Base-by-base conservation (phyloP, 768 basidiomycete genomes). In the Termitomyces sp. region DNA sequence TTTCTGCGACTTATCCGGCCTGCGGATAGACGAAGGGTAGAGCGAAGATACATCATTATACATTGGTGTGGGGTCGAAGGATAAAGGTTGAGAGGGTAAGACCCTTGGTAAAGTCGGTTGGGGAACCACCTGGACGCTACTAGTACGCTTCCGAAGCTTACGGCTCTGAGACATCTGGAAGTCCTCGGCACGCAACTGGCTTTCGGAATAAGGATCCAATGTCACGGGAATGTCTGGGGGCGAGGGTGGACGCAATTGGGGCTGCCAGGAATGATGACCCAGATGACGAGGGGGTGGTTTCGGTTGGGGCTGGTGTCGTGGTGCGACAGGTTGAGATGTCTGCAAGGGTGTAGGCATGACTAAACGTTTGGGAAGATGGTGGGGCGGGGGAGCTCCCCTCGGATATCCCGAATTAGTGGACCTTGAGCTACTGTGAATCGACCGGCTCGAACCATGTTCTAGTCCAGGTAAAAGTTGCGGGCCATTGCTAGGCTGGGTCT, bases 321-420 rank as follows among this genome's bases (percentile, higher is more conserved):
- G 48, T 26, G 60, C 54, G 39, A 58, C 51, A 14, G 58, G 62
- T 32, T 66, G 58, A 37, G 52, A 70, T 48, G 60, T 71, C 65
- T 84, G 83, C 39, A 91, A 76, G 16, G 85, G 89, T 3, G 85
- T 71, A 46, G 89, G 89, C 89, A 91, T 91, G 43, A 90, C 83
- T 27, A 91, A 82, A 47, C 76, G 81, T 67, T 82, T 87, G 4
- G 89, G 89, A 43, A 85, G 64, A 68, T 85, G 65, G 37, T 58
- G 65, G 73, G 75, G 59, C 61, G 55, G 58, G 20, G 61, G 63
- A 4, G 56, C 48, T 20, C 47, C 59, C 32, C 53, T 62, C 27
- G 57, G 57, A 55, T 58, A 62, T 42, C 58, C 61, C 3, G 64
- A 44, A 42, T 60, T 56, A 18, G 57, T 60, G 13, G 67, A 61